Percentiles rank a stretch among this genome's conserved stretches.
Evolutionary conservation across 108 stramenopile species (phyloP).

Genomic region (Cyclotella cryptica): DNA sequence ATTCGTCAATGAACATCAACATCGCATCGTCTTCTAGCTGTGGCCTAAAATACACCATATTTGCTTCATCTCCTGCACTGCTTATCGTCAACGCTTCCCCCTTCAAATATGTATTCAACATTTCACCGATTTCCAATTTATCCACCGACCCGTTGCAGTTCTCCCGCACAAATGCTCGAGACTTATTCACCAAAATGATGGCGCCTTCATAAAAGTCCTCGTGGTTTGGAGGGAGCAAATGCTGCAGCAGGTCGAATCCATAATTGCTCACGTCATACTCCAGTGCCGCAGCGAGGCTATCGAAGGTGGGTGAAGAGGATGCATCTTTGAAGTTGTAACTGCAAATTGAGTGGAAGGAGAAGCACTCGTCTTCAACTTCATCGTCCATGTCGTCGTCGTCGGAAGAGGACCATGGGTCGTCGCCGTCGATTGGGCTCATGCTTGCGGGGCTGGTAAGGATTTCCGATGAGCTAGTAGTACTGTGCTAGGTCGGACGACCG

Average conservation of each 20-base stretch:
- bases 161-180: constrained; percentile 52
- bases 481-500: no score
- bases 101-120: constrained; percentile 36
- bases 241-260: constrained; percentile 42
- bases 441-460: not conserved
- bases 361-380: constrained; percentile 30
- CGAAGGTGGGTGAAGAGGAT: constrained; percentile 28
- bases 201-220: constrained; percentile 57
- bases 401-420: constrained; percentile 47
- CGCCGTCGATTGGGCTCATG: constrained; percentile 19
- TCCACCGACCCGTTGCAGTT: constrained; percentile 8
- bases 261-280: constrained; percentile 39
- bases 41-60: constrained; percentile 44
- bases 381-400: constrained; percentile 36
- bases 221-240: constrained; percentile 21
- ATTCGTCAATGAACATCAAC: constrained; percentile 60
- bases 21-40: constrained; percentile 59
- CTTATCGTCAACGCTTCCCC: constrained; percentile 5
- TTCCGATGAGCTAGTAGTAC: no score
- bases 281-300: constrained; percentile 40
- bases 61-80: constrained; percentile 39
- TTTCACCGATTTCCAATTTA: constrained; percentile 30
- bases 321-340: constrained; percentile 28
- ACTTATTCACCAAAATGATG: constrained; percentile 53
- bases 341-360: constrained; percentile 48